A percentile compares a stretch with the other conserved stretches of the same genome.
These are phyloP conservation scores for Cyathus striatus DNA, from an alignment of 768 basidiomycete species.

Conservation along the genomic window DNA sequence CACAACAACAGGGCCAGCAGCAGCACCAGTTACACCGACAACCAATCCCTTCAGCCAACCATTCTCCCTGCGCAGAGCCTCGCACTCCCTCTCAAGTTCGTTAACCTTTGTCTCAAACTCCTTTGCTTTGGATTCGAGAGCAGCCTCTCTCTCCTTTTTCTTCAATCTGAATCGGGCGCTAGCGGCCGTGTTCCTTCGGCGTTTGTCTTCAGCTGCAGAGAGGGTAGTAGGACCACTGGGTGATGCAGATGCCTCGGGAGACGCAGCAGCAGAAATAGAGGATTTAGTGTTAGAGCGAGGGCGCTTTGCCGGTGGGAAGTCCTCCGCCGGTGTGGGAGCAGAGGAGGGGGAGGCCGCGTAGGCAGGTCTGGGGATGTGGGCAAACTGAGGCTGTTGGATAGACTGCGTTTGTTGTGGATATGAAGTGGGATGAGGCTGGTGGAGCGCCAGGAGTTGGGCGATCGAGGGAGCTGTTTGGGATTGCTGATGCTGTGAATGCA, in stretches of 20 bases:
- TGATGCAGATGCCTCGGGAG: constrained; percentile 22
- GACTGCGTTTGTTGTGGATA: constrained; percentile 11
- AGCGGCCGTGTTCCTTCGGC: constrained; percentile 89
- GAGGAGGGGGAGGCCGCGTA: constrained; percentile 9
- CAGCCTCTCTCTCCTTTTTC: constrained; percentile 94
- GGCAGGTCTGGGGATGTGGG: constrained; percentile 14
- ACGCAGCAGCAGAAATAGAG: constrained; percentile 28
- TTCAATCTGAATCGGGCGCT: constrained; percentile 91
- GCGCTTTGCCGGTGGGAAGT: constrained; percentile 43
- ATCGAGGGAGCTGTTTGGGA: constrained; percentile 46
- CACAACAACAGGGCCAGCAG: constrained; percentile 28
- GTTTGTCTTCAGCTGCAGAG: constrained; percentile 78
- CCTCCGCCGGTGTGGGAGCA: constrained; percentile 20
- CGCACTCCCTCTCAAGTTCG: constrained; percentile 89
- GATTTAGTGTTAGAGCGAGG: constrained; percentile 51
- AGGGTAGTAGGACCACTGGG: constrained; percentile 19
- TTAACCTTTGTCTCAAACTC: constrained; percentile 76
- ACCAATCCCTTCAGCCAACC: constrained; percentile 90
- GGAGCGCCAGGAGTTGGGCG: constrained; percentile 65
- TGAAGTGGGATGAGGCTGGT: constrained; percentile 30
- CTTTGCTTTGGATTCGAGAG: constrained; percentile 79
- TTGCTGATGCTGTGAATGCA: constrained; percentile 12
- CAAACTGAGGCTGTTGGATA: constrained; percentile 14
- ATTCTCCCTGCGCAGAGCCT: constrained; percentile 82
- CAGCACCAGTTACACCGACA: constrained; percentile 79